These are phyloP conservation scores for Bipolaris sorokiniana DNA, from an alignment of 2,329 filamentous ascomycete species.

Conservation along the genomic window DNA sequence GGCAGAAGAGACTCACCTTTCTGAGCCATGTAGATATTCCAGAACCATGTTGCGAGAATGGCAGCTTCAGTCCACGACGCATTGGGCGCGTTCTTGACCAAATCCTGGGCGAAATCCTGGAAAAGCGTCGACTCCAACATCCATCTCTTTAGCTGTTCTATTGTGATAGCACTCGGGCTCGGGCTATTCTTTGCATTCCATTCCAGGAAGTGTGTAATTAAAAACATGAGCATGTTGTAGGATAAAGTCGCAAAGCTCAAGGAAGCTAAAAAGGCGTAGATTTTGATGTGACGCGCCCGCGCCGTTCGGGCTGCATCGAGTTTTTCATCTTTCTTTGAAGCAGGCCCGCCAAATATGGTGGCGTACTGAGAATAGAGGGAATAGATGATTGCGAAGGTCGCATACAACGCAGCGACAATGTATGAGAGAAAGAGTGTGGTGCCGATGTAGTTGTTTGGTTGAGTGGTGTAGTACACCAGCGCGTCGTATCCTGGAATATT, in stretches of 20 bases:
- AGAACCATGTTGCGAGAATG: constrained; percentile 38
- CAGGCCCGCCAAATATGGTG: not conserved
- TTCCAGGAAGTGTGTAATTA: constrained; percentile 30
- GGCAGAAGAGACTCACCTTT: constrained; percentile 25
- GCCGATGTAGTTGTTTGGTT: constrained; percentile 40
- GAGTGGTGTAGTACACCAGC: constrained; percentile 23
- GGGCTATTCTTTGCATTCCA: constrained; percentile 25
- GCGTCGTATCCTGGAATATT: constrained; percentile 9
- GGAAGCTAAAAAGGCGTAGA: constrained; percentile 35
- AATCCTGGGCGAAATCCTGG: constrained; percentile 36
- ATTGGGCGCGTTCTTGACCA: constrained; percentile 33
- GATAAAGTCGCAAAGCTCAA: constrained; percentile 38
- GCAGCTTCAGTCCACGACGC: constrained; percentile 35
- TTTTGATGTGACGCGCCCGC: constrained; percentile 33
- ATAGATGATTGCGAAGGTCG: constrained; percentile 23
- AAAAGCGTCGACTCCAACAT: constrained; percentile 39
- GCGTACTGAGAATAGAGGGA: constrained; percentile 31
- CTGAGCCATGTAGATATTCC: constrained; percentile 37
- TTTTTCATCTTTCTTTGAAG: constrained; percentile 6
- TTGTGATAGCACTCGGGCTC: not conserved
- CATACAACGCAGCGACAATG: constrained; percentile 35
- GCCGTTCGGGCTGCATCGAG: constrained; percentile 21
- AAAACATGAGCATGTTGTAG: constrained; percentile 42
- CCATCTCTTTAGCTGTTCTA: constrained; percentile 28
- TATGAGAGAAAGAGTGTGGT: constrained; percentile 40